Conservation (phyloP, 768 basidiomycete genomes). For the Tephrocybe sp. region DNA sequence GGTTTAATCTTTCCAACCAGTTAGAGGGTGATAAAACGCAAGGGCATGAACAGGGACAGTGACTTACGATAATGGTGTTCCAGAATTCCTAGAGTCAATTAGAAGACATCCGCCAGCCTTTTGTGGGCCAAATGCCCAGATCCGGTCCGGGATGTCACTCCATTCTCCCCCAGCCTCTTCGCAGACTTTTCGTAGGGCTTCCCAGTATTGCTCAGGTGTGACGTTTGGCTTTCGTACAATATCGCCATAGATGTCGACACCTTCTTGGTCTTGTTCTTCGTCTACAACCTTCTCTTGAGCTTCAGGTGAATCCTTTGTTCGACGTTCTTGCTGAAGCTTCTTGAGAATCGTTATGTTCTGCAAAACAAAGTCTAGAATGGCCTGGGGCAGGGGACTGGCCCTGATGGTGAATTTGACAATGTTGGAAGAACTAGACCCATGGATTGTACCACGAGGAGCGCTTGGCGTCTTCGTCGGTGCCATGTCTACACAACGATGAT, state of each 20-base stretch:
- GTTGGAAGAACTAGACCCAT: conserved; percentile 62
- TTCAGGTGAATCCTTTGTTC: conserved; percentile 24
- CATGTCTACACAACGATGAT: conserved; percentile 64
- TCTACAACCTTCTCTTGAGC: conserved; percentile 33
- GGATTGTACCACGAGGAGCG: conserved; percentile 74
- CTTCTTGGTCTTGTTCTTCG: conserved; percentile 28
- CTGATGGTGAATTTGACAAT: conserved; percentile 82
- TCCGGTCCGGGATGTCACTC: conserved; percentile 61
- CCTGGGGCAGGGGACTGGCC: conserved; percentile 74
- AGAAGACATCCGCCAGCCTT: conserved; percentile 83
- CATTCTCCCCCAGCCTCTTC: conserved; percentile 82
- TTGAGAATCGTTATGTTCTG: conserved; percentile 67
- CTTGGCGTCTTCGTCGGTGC: conserved; percentile 72
- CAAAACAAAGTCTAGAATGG: conserved; percentile 72
- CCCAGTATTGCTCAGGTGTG: conserved; percentile 80
- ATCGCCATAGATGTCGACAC: conserved; percentile 53
- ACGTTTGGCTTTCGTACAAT: conserved; percentile 62
- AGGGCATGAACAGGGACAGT: conserved; percentile 4
- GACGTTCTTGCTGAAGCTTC: conserved; percentile 50
- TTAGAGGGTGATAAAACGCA: conserved; percentile 7
- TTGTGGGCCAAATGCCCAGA: conserved; percentile 94
- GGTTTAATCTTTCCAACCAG: conserved; percentile 41
- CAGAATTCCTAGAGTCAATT: conserved; percentile 63
- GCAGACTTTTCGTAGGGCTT: conserved; percentile 58
- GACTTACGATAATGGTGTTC: conserved; percentile 55